A percentile compares a stretch with the other conserved stretches of the same genome.
Evolutionary conservation across 345 rosid genomes (phyloP).

Genomic region (Acer negundo): DNA sequence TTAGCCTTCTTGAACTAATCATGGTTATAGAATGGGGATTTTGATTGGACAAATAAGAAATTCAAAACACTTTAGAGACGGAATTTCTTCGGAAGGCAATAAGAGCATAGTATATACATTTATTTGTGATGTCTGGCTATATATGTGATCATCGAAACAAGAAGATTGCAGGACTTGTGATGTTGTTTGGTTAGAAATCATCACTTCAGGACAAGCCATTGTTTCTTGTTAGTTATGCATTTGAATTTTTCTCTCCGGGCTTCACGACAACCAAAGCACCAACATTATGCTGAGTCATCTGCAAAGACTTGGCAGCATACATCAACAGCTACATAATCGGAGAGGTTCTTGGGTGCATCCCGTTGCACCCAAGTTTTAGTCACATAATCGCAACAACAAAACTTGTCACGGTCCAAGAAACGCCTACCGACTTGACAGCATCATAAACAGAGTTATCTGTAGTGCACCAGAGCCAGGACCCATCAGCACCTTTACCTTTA

Average conservation of each 20-base stretch:
- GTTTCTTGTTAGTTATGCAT: slow-evolving; percentile 39
- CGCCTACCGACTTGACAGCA: slow-evolving; percentile 89
- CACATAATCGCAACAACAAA: not conserved
- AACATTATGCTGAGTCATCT: slow-evolving; percentile 86
- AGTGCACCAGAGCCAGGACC: slow-evolving; percentile 99
- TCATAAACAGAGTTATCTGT: slow-evolving; percentile 85
- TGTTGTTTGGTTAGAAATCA: not conserved
- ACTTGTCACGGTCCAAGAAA: not conserved
- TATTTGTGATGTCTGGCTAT: not conserved
- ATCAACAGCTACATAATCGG: not conserved
- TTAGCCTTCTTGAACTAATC: slow-evolving; percentile 23
- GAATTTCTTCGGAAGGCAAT: slow-evolving; percentile 1
- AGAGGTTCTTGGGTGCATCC: no score
- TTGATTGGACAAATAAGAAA: not conserved
- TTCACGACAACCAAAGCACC: slow-evolving; percentile 18
- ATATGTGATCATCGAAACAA: slow-evolving; percentile 8
- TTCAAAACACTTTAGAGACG: not conserved
- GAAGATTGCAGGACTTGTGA: not conserved
- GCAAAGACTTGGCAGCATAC: not conserved
- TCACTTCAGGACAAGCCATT: not conserved
- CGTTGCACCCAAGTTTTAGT: no score
- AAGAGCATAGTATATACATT: not conserved
- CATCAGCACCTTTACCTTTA: slow-evolving; percentile 91
- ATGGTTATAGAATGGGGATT: slow-evolving; percentile 1
- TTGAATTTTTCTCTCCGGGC: slow-evolving; percentile 77